Base-by-base conservation (phyloP, 352 stramenopile genomes). In the Hyphochytrium catenoides region DNA sequence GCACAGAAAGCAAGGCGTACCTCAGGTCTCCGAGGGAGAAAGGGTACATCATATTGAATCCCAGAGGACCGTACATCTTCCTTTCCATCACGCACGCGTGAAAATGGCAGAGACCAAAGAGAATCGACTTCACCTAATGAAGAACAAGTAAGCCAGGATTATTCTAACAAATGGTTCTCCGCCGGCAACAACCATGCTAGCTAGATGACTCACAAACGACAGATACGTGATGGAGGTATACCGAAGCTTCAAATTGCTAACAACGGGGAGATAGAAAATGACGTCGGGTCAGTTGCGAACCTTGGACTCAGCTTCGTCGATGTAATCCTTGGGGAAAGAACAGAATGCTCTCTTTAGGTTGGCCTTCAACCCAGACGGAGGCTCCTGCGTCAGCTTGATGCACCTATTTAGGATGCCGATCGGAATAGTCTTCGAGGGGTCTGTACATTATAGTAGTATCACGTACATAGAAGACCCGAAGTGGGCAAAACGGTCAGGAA, bases 11-110 rank as follows among this genome's bases (percentile, higher is more conserved):
- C n/a, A n/a, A n/a, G n/a, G n/a, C n/a, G 51, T 95, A 84, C 24
- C 76, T 73, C 36, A 96, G 58, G 48, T 96, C 87, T 11, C 86
- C 84, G 33, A 95, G 74, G 17, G 74, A 91, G 54, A 96, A 96
- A 3, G 84, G 84, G 47, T 96, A 96, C 57, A 92, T 93, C 83
- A 96, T 96, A 47, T 96, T 96, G 62, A 91, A 96, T 12, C 86
- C 86, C 39, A 93, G 79, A 9, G 84, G 77, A 3, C 86, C 86
- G 50, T 94, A 96, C 59, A 92, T 88, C 51, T 96, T 96, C 22
- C 86, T 69, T 51, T 96, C 86, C 75, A 95, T 93, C 36, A 96
- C 74, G 35, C 94, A 66, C 8, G 84, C 83, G 49, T 96, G 86
- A 54, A 95, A 96, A 57, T 95, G 74, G 56, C 86, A 95, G 2